Evolutionary conservation across 805 yeast genomes (phyloP), one percentile per base, ranked within the genome.

Genomic region (Candida silvatica): DNA sequence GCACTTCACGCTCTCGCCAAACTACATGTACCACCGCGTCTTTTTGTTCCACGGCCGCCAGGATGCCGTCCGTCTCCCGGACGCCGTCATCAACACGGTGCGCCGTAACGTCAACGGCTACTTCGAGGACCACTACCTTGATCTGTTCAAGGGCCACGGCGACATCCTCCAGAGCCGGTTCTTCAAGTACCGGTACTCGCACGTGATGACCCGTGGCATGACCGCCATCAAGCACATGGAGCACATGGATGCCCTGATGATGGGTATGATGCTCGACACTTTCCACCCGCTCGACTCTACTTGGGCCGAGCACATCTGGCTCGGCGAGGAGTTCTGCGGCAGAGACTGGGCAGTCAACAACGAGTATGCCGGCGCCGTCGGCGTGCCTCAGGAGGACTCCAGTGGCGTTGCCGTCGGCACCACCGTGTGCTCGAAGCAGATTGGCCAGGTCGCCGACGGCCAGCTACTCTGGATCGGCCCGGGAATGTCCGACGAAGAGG

Each of bases 251-350:
- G 69, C 77, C 3, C 48, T 71, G 40, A 52, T 68, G 43, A 62
- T 65, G 52, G 55, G 55, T 36, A 51, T 69, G 18, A 60, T 67
- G 17, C 54, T 65, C 1, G 62, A 71, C 2, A 69, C 77, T 15
- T 66, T 80, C 7, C n/a, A n/a, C n/a, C n/a, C n/a, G n/a, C n/a
- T n/a, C n/a, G n/a, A n/a, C n/a, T n/a, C n/a, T n/a, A n/a, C n/a
- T n/a, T n/a, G n/a, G 43, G 82, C 82, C 46, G 92, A 82, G 49
- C 60, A 80, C 44, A 76, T 80, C 47, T 80, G 90, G 90, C 49
- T 82, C 24, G 84, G 83, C 2, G 71, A 76, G 52, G 64, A 69
- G 30, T 58, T 70, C 26, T 62, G 69, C 27, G 78, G 84, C 8
- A 76, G 76, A 45, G 51, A 57, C 15, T 75, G 73, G 43, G 54